Evolutionary conservation across 495 filamentous ascomycete genomes (phyloP).

Genomic region (Penicillium dipodomyicola): DNA sequence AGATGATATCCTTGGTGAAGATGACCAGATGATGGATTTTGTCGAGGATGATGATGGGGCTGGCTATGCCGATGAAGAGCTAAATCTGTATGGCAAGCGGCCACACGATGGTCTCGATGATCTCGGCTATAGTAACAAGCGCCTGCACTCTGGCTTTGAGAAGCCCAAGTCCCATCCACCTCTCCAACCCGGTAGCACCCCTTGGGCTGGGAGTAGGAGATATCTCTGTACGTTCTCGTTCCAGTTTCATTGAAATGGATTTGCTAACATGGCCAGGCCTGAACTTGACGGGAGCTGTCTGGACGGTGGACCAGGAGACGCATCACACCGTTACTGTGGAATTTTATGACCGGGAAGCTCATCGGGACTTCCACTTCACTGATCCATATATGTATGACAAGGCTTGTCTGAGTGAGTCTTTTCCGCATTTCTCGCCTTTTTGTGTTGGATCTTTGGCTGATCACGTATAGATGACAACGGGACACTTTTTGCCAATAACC

Average conservation of each 20-base stretch:
- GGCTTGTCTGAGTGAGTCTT: slow-evolving; percentile 68
- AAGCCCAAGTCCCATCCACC: slow-evolving; percentile 72
- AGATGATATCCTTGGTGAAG: slow-evolving; percentile 54
- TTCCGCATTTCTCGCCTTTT: neutral
- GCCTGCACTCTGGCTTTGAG: slow-evolving; percentile 54
- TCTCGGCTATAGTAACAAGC: slow-evolving; percentile 56
- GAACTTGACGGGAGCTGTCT: slow-evolving; percentile 89
- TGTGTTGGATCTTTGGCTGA: slow-evolving; percentile 26
- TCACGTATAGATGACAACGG: slow-evolving; percentile 66
- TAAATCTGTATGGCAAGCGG: slow-evolving; percentile 63
- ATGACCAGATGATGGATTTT: slow-evolving; percentile 69
- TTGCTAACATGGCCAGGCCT: slow-evolving; percentile 50
- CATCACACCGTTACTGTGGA: slow-evolving; percentile 96
- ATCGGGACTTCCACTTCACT: slow-evolving; percentile 92
- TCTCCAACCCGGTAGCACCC: slow-evolving; percentile 92
- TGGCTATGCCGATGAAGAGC: slow-evolving; percentile 64
- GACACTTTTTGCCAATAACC: slow-evolving; percentile 79
- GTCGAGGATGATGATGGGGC: slow-evolving; percentile 95
- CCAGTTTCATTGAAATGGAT: neutral
- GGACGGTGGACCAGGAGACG: slow-evolving; percentile 94
- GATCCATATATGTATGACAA: slow-evolving; percentile 95
- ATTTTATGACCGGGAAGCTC: slow-evolving; percentile 90
- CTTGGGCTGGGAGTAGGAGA: slow-evolving; percentile 89
- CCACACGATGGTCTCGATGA: slow-evolving; percentile 52
- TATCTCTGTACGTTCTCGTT: slow-evolving; percentile 65